Base-by-base conservation (phyloP, 2,329 filamentous ascomycete species). In the Pezicula neosporulosa region DNA sequence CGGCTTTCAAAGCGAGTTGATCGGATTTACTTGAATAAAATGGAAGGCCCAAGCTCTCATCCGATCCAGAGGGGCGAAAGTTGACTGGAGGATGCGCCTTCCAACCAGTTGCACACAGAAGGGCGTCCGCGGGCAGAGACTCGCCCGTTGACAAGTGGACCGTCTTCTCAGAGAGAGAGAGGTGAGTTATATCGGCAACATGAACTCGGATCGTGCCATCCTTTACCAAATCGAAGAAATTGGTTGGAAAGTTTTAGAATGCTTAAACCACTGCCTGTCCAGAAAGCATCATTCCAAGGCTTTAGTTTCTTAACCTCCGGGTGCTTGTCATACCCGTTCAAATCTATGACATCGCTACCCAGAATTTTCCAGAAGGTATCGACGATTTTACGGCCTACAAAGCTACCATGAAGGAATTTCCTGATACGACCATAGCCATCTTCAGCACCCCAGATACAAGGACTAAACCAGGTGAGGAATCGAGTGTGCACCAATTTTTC, bases 401-500 rank as follows among this genome's bases (percentile, higher is more conserved):
- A 66, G 0, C 80, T 86, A 19, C 73, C 71, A 56, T 87, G 83
- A 44, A 84, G 70, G 53, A 86, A 81, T 9, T 66, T 62, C 3
- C 82, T 75, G 2, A 81, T 70, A 10, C 69, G 70, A 12, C 75
- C 70, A 56, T 78, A 86, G 1, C 84, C 85, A 60, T 83, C 84
- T 2, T 76, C 78, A 2, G 75, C 72, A 4, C 83, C 85, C 84
- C 86, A 92, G 13, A 87, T 77, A 63, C 87, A 91, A 0, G 89
- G 88, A 47, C 81, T 85, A 67, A 92, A 83, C 83, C 85, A 90
- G 2, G 82, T 87, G 48, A 91, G 69, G 56, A 87, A 76, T 0
- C 88, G 82, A 0, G 81, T 86, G 30, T 80, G 78, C 4, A 86
- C 77, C 4, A 90, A 75, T 59, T 85, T 82, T 66, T 90, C 86